Conservation (phyloP, 228 moss, liverwort and hornwort genomes). For the Sphagnum fallax region DNA sequence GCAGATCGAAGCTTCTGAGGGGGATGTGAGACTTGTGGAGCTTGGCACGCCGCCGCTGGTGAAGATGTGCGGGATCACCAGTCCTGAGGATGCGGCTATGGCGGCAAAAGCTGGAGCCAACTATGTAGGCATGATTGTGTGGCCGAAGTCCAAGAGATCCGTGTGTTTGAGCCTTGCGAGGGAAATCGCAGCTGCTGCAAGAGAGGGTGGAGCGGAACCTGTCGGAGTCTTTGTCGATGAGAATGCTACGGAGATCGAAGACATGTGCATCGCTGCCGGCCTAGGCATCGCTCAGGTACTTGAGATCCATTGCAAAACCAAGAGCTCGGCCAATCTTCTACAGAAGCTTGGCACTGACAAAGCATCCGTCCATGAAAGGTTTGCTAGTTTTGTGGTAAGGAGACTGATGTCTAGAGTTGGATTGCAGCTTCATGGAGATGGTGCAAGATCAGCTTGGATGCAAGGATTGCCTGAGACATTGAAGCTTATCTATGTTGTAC, state of each 20-base stretch:
- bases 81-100: slow-evolving; percentile 56
- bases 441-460: slow-evolving; percentile 47
- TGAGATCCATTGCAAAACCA: no score
- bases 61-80: slow-evolving; percentile 89
- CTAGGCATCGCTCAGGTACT: slow-evolving; percentile 62
- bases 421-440: slow-evolving; percentile 74
- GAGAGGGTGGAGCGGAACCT: slow-evolving; percentile 76
- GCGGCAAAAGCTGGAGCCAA: slow-evolving; percentile 61
- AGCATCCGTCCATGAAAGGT: no score
- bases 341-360: no score
- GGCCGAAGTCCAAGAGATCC: slow-evolving; percentile 76
- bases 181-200: slow-evolving; percentile 76
- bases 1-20: no score
- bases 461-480: slow-evolving; percentile 37
- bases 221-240: slow-evolving; percentile 95
- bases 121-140: slow-evolving; percentile 80
- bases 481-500: slow-evolving; percentile 75
- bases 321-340: no score
- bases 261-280: slow-evolving; percentile 37
- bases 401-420: neutral
- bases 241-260: slow-evolving; percentile 48
- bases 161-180: slow-evolving; percentile 47
- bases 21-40: no score
- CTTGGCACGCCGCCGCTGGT: slow-evolving; percentile 16
- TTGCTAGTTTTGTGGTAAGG: no score